Base-by-base conservation (phyloP, 495 filamentous ascomycete genomes). In the Gamarada debralockiae region DNA sequence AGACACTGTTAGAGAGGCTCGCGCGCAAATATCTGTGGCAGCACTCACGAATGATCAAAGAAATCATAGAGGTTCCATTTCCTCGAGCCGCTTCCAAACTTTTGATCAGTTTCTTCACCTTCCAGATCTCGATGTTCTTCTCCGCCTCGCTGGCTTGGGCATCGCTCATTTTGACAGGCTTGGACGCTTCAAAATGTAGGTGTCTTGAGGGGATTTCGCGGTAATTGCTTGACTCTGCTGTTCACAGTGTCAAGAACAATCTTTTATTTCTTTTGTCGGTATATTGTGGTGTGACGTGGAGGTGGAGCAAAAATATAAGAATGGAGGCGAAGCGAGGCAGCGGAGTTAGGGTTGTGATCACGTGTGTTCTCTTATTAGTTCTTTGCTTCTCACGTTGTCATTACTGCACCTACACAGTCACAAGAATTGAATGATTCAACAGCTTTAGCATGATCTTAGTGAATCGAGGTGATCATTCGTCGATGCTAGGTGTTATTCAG, bases 11-110 rank as follows among this genome's bases (percentile, higher is more conserved):
- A 52, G 31, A 47, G 7, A 45, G 14, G 7, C 4, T 43, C 31
- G 8, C 8, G 8, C 12, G 4, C 20, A 18, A 49, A 24, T 18
- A 10, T 18, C 36, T 23, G 53, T 44, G 27, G n/a, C 14, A 27
- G 9, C 10, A 78, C 87, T 59, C 73, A 92, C 89, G 93, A 63
- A 98, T 98, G 60, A 98, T 97, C 60, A 98, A 81, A 29, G 92
- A 97, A 68, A 98, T 98, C 93, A 97, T 97, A 70, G 84, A 89
- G 53, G 92, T 97, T 73, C 92, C 92, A 78, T 97, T 97, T 68
- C 92, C 92, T 61, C 91, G 75, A 41, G 91, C 91, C 49, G 87
- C 85, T 70, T 96, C 92, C 60, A 96, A 86, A 49, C 92, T 85
- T 75, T 96, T 96, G 72, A 96, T 93, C 59, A 96, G 74, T 75